phyloP scores from a whole-genome alignment of 2,329 filamentous ascomycete genomes.

The Alternaria consortialis region DNA sequence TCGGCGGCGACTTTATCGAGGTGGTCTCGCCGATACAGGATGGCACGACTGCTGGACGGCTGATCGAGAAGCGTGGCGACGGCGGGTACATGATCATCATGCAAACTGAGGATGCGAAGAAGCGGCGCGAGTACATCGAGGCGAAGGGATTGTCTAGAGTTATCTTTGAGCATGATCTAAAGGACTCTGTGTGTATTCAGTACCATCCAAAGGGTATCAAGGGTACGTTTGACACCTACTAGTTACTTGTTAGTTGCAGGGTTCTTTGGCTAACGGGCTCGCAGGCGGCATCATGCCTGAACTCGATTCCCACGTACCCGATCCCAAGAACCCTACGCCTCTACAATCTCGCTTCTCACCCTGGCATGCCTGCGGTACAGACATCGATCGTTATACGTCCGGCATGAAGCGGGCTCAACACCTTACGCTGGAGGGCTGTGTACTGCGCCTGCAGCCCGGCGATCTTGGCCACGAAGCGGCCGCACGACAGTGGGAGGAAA shows the following conservation, averaged over 20 bases:
- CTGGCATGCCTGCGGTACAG: constrained; percentile 56
- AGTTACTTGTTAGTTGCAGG: no score
- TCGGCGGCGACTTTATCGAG: constrained; percentile 57
- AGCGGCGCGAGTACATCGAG: constrained; percentile 51
- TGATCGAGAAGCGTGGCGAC: constrained; percentile 55
- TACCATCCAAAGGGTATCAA: constrained; percentile 57
- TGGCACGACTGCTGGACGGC: constrained; percentile 53
- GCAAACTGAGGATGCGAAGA: constrained; percentile 55
- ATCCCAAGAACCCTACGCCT: constrained; percentile 49
- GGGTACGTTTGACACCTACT: constrained; percentile 26
- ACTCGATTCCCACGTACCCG: constrained; percentile 52
- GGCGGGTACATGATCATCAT: constrained; percentile 62
- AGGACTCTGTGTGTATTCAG: constrained; percentile 51
- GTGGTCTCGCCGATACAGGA: constrained; percentile 52
- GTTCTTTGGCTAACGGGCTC: constrained; percentile 4
- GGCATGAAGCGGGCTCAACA: constrained; percentile 51
- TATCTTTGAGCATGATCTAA: constrained; percentile 49
- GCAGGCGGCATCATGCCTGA: constrained; percentile 56
- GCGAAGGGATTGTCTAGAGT: constrained; percentile 47
- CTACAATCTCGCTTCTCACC: constrained; percentile 52
- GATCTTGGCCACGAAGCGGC: constrained; percentile 50
- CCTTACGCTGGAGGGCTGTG: constrained; percentile 48
- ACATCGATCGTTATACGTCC: constrained; percentile 46
- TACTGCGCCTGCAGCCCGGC: constrained; percentile 50
- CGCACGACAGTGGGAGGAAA: constrained; percentile 52